Evolutionary conservation across 495 filamentous ascomycete genomes (phyloP), one percentile per base, ranked within the genome.

Genomic region (Lepidopterella palustris): DNA sequence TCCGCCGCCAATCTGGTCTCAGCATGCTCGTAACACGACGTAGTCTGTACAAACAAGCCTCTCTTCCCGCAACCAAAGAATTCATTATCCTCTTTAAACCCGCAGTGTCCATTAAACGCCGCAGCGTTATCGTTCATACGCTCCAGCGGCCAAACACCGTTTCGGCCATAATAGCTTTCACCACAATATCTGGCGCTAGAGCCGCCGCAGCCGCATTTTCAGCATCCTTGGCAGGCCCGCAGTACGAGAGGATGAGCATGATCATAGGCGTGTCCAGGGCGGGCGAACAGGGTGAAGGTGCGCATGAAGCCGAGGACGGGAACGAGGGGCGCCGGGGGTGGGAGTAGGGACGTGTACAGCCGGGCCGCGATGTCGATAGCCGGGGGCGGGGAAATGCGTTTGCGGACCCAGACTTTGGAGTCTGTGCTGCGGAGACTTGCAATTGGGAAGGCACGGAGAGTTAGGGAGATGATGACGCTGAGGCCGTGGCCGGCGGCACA

Each of bases 401-500:
- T 40, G 11, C 61, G 61, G 40, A 42, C 56, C 61, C 61, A 64
- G 18, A 64, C 31, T 24, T 64, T 59, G 61, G 50, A 21, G 26
- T 53, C 28, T 18, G 51, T 57, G 11, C 59, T 15, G 50, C 15
- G 3, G 25, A 59, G 61, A 6, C 23, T 5, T 4, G 50, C 50
- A 40, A 65, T 57, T 4, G 25, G 52, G 13, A 27, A 65, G 4
- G 54, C 58, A 5, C 31, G 29, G 2, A 65, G 48, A 4, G 62
- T 65, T 42, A 65, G 5, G 26, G 27, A 45, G 39, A 48, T 57
- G 5, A 65, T 55, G 26, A 61, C 26, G n/a, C 58, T 53, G 15
- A 65, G 53, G 20, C 58, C 57, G 15, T 57, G 58, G 3, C 62
- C 62, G 10, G 62, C 58, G 3, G 58, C 62, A 9, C 62, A 49